These are phyloP conservation scores for Arthroderma sp. DNA, from an alignment of 2,329 filamentous ascomycete genomes.

Conservation along the genomic window DNA sequence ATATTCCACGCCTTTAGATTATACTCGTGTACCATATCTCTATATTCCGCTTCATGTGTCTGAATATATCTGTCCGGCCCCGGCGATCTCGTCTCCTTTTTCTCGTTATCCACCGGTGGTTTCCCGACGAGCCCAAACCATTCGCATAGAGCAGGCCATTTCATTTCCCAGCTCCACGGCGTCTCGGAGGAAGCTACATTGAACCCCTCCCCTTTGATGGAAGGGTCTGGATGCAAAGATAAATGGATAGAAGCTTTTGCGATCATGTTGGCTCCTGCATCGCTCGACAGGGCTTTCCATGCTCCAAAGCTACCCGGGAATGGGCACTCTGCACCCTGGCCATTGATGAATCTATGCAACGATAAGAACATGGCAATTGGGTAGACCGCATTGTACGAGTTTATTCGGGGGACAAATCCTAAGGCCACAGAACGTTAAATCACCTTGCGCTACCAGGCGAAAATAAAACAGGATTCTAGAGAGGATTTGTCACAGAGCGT, in stretches of 20 bases:
- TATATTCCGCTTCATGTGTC: conserved; percentile 9
- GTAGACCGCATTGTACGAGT: conserved; percentile 11
- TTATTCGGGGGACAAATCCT: conserved; percentile 14
- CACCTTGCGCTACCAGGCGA: neutral
- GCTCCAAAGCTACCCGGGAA: conserved; percentile 13
- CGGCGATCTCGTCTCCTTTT: conserved; percentile 4
- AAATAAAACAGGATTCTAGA: neutral
- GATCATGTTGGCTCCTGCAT: conserved; percentile 12
- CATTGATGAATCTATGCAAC: conserved; percentile 12
- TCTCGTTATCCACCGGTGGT: conserved; percentile 11
- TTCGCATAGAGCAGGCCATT: conserved; percentile 11
- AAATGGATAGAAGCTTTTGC: conserved; percentile 14
- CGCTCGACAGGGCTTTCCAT: conserved; percentile 12
- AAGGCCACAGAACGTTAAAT: neutral
- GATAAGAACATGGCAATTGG: conserved; percentile 14
- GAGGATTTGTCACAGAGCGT: neutral
- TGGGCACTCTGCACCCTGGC: conserved; percentile 10
- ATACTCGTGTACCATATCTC: conserved; percentile 10
- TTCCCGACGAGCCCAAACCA: conserved; percentile 12
- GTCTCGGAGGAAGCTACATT: conserved; percentile 12
- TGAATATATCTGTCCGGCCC: conserved; percentile 12
- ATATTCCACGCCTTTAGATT: conserved; percentile 11
- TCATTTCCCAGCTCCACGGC: conserved; percentile 12
- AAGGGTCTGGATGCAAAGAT: conserved; percentile 6
- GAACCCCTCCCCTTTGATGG: conserved; percentile 12